A percentile compares a stretch with the other conserved stretches of the same genome.
Conservation (phyloP, 2,329 filamentous ascomycete species). For the Phialophora macrospora region DNA sequence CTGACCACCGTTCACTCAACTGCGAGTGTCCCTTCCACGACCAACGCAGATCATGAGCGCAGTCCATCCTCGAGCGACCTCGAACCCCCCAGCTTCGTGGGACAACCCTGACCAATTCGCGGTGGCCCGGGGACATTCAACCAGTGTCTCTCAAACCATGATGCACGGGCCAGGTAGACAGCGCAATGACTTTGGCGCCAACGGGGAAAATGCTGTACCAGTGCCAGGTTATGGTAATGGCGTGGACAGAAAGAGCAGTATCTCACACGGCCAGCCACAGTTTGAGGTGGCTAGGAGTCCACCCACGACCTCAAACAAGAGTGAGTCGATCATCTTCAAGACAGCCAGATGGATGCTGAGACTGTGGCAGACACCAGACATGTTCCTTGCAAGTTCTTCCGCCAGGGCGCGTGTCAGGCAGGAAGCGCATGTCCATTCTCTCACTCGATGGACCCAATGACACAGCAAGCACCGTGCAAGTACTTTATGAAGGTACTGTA, state of each 20-base stretch:
- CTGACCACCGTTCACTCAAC: conserved; percentile 21
- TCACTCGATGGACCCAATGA: conserved; percentile 83
- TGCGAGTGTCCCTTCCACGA: conserved; percentile 2
- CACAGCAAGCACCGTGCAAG: conserved; percentile 90
- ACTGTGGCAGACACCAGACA: conserved; percentile 78
- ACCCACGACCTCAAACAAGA: conserved; percentile 52
- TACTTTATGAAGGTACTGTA: conserved; percentile 91
- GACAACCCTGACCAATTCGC: conserved; percentile 28
- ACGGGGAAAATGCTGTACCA: conserved; percentile 32
- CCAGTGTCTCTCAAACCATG: conserved; percentile 24
- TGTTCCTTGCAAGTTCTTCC: conserved; percentile 99
- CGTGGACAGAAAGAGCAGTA: conserved; percentile 31
- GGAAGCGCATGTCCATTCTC: conserved; percentile 95
- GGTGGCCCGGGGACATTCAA: conserved; percentile 28
- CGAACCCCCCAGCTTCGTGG: conserved; percentile 23
- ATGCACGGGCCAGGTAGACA: conserved; percentile 25
- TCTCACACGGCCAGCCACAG: conserved; percentile 38
- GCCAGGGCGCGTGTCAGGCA: conserved; percentile 93
- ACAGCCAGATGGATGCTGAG: conserved; percentile 14
- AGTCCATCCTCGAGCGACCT: conserved; percentile 27
- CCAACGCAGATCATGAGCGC: conserved; percentile 21
- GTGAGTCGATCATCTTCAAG: conserved; percentile 34
- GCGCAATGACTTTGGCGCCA: conserved; percentile 27
- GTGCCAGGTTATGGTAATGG: conserved; percentile 32
- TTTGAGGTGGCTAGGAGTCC: conserved; percentile 56